Evolutionary conservation across 352 stramenopile species (phyloP).

Genomic region (Pythium rhizo-oryzae): DNA sequence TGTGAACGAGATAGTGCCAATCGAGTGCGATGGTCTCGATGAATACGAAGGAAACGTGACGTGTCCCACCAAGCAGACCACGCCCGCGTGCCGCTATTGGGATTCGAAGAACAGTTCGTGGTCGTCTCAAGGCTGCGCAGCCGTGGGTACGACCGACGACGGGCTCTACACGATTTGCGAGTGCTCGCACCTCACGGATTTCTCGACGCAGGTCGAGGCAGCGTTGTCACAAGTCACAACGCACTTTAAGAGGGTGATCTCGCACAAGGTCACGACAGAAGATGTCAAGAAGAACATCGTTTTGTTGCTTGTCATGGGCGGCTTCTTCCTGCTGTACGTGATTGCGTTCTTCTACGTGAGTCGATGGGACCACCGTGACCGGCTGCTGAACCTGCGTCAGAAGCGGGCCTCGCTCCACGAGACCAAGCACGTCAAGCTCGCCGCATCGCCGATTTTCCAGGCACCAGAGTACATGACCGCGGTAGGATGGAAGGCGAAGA

Average conservation of each 20-base stretch:
- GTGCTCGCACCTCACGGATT: constrained; percentile 77
- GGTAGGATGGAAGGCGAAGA: constrained; percentile 47
- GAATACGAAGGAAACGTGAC: constrained; percentile 50
- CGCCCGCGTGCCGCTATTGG: constrained; percentile 67
- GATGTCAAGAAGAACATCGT: constrained; percentile 63
- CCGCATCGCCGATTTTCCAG: constrained; percentile 52
- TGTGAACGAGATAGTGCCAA: constrained; percentile 35
- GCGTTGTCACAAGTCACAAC: constrained; percentile 54
- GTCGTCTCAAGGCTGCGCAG: constrained; percentile 61
- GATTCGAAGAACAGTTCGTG: constrained; percentile 40
- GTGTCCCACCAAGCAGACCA: constrained; percentile 43
- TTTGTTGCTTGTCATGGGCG: constrained; percentile 49
- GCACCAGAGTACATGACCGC: constrained; percentile 62
- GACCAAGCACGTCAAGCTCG: constrained; percentile 55
- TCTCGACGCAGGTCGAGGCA: constrained; percentile 65
- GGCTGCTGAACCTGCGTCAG: constrained; percentile 36
- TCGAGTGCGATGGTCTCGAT: constrained; percentile 54
- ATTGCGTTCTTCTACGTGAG: constrained; percentile 61
- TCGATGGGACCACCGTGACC: constrained; percentile 59
- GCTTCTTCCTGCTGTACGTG: constrained; percentile 60
- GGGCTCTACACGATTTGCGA: constrained; percentile 75
- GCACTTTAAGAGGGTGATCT: constrained; percentile 66
- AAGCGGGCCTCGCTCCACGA: constrained; percentile 40
- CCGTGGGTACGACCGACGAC: constrained; percentile 55
- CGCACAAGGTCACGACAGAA: constrained; percentile 52